These are phyloP conservation scores for Jamesozyma jinghongensis DNA, from an alignment of 805 yeast genomes.

Conservation along the genomic window DNA sequence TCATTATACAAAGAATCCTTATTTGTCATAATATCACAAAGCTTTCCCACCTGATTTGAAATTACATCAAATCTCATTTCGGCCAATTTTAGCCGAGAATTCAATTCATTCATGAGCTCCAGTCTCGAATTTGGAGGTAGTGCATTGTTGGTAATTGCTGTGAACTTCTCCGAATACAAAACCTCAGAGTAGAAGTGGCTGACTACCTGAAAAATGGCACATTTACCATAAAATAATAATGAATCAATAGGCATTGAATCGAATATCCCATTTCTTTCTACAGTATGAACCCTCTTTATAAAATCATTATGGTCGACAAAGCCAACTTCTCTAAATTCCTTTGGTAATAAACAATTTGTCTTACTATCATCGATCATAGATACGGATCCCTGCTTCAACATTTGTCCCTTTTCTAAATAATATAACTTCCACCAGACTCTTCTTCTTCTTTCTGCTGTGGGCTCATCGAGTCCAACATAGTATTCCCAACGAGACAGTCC, in stretches of 20 bases:
- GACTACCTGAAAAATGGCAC: constrained; percentile 11
- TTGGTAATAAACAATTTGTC: constrained; percentile 22
- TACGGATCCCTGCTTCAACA: constrained; percentile 14
- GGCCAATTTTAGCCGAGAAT: constrained; percentile 10
- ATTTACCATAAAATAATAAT: constrained; percentile 16
- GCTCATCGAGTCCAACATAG: constrained; percentile 27
- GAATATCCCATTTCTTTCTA: constrained; percentile 5
- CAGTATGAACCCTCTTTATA: constrained; percentile 8
- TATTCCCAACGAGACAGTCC: constrained; percentile 30
- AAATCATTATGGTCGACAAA: constrained; percentile 16
- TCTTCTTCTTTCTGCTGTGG: constrained; percentile 24
- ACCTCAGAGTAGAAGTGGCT: constrained; percentile 18
- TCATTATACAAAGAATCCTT: background rate
- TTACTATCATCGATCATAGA: constrained; percentile 17
- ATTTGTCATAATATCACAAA: constrained; percentile 11
- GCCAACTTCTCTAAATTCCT: constrained; percentile 18
- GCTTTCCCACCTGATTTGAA: constrained; percentile 11
- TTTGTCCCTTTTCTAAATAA: constrained; percentile 14
- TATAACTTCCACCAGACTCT: constrained; percentile 26
- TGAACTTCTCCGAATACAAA: constrained; percentile 19
- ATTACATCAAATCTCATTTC: constrained; percentile 11
- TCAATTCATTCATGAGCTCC: constrained; percentile 15
- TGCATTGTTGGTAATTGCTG: constrained; percentile 21
- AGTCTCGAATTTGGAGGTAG: constrained; percentile 14
- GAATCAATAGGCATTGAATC: constrained; percentile 11